Evolutionary conservation across 371 early-diverging fungal genomes (phyloP).

Genomic region (Parasitella parasitica): DNA sequence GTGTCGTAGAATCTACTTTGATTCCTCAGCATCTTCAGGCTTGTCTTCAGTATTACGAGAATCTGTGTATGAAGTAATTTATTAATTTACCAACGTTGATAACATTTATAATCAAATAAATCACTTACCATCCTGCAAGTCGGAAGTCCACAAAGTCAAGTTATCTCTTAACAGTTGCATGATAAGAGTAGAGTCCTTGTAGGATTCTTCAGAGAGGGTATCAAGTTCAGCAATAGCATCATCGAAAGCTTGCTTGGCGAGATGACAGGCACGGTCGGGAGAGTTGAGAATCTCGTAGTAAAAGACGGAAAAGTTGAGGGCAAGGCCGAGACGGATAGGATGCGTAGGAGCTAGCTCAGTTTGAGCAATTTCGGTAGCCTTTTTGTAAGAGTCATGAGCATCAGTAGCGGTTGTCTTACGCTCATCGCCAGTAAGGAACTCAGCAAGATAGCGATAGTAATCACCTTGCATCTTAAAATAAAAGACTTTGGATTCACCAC

Average conservation of each 20-base stretch:
- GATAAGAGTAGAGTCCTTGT: conserved; percentile 99
- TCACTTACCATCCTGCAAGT: conserved; percentile 80
- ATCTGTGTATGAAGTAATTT: conserved; percentile 24
- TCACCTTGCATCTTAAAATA: conserved; percentile 99
- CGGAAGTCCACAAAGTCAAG: conserved; percentile 99
- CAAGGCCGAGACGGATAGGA: conserved; percentile 99
- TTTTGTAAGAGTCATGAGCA: conserved; percentile 96
- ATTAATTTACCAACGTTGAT: too few species aligned
- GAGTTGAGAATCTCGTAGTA: conserved; percentile 99
- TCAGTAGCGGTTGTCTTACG: conserved; percentile 86
- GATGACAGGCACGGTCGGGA: conserved; percentile 97
- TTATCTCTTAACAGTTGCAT: conserved; percentile 99
- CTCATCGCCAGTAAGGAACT: conserved; percentile 88
- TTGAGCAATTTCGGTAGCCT: conserved; percentile 94
- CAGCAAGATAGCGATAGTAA: conserved; percentile 99
- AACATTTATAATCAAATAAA: background rate
- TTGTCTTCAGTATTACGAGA: conserved; percentile 43
- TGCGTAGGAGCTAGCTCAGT: conserved; percentile 96
- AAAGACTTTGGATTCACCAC: conserved; percentile 97
- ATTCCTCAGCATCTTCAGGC: conserved; percentile 41
- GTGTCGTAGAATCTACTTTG: conserved; percentile 29
- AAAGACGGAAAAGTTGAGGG: conserved; percentile 99
- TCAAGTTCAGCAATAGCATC: conserved; percentile 99
- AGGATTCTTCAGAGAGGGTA: conserved; percentile 98
- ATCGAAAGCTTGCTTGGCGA: conserved; percentile 99